Conservation (phyloP, 176 grass and related monocot species). For the Carex scoparia region DNA sequence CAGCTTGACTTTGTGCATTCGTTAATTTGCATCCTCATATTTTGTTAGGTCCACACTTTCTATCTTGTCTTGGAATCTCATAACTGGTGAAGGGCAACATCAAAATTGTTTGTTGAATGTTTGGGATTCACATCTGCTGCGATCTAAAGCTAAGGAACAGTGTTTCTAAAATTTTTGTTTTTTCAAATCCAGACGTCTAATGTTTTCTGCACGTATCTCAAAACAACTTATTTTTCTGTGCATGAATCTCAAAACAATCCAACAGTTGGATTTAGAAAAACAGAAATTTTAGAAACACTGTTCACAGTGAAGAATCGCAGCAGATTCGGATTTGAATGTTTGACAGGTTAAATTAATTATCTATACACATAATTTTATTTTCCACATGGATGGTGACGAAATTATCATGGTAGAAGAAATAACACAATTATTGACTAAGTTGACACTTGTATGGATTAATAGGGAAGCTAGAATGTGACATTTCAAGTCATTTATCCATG, state of each 20-base stretch:
- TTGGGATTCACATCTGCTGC: too few species aligned
- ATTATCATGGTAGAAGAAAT: not conserved
- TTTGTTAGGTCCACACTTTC: not conserved
- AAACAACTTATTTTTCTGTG: too few species aligned
- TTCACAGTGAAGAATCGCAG: too few species aligned
- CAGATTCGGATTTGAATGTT: not conserved
- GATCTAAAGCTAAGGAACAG: too few species aligned
- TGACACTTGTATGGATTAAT: not conserved
- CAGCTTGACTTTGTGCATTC: not conserved
- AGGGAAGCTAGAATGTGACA: not conserved
- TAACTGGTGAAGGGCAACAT: not conserved
- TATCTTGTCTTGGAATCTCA: slow-evolving; percentile 17
- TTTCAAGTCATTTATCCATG: not conserved
- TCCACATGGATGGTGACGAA: not conserved
- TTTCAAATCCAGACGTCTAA: too few species aligned
- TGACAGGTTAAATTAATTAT: not conserved
- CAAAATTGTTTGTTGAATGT: not conserved
- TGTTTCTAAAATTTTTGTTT: too few species aligned
- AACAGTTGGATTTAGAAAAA: too few species aligned
- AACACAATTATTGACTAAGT: not conserved
- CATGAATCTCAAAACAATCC: too few species aligned
- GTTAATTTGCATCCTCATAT: not conserved
- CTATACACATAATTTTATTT: not conserved
- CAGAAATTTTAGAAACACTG: too few species aligned
- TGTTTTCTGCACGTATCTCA: too few species aligned